Conservation (phyloP, 2,329 filamentous ascomycete genomes). For the Drechslerella coelobrocha region DNA sequence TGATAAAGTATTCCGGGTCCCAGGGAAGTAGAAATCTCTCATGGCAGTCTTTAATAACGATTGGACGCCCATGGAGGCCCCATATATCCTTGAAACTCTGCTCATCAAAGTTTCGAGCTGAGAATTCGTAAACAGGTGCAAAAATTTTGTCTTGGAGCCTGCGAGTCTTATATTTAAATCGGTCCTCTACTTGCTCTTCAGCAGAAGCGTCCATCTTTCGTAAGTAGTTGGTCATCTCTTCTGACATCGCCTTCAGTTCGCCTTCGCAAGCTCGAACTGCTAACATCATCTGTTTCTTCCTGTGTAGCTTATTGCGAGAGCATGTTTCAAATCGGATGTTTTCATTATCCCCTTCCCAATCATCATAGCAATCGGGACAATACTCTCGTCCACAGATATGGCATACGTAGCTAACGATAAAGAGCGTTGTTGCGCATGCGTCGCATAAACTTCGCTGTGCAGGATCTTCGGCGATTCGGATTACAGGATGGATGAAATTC, state of each 20-base stretch:
- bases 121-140: conserved; percentile 50
- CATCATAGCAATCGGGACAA: conserved; percentile 54
- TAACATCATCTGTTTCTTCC: conserved; percentile 51
- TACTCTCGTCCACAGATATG: conserved; percentile 55
- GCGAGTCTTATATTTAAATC: conserved; percentile 23
- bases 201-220: neutral
- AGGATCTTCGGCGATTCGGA: conserved; percentile 42
- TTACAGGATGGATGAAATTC: conserved; percentile 17
- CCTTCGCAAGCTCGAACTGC: conserved; percentile 51
- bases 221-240: conserved; percentile 38
- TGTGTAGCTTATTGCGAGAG: conserved; percentile 50
- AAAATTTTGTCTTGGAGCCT: conserved; percentile 33
- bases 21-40: conserved; percentile 54
- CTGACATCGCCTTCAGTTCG: conserved; percentile 44
- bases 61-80: conserved; percentile 52
- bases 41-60: conserved; percentile 53
- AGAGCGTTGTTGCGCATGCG: conserved; percentile 53
- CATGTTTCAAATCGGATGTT: conserved; percentile 48
- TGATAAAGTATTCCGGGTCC: conserved; percentile 54
- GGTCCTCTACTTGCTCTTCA: conserved; percentile 12
- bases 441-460: conserved; percentile 52
- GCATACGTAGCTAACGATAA: conserved; percentile 54
- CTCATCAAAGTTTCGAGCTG: conserved; percentile 36
- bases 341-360: conserved; percentile 49
- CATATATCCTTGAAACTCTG: conserved; percentile 53